phyloP scores from a whole-genome alignment of 139 green algal genomes.

The Microglena sp. region DNA sequence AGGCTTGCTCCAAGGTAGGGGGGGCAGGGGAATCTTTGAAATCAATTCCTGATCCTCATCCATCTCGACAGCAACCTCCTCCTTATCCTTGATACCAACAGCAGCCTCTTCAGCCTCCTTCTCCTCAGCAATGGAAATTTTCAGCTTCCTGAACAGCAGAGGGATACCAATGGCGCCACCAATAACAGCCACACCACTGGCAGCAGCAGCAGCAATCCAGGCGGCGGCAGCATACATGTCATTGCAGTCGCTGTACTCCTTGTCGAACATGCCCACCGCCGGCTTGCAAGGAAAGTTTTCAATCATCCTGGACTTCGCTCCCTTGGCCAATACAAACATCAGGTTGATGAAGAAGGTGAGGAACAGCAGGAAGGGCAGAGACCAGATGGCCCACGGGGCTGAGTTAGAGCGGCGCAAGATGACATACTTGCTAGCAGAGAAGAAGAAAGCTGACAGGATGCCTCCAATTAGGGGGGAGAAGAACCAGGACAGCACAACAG shows the following conservation, averaged over 20 bases:
- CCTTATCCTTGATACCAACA: conserved; percentile 5
- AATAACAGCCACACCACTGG: neutral
- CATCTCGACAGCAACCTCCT: neutral
- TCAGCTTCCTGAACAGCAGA: no score
- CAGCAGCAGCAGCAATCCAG: conserved; percentile 5
- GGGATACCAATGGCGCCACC: neutral
- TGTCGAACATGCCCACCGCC: neutral
- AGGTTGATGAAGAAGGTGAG: conserved; percentile 35
- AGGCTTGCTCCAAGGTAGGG: no score
- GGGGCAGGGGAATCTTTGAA: no score
- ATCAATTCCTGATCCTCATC: no score
- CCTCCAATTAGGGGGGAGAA: conserved; percentile 23
- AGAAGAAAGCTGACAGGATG: conserved; percentile 12
- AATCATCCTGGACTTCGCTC: conserved; percentile 2
- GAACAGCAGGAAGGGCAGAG: conserved; percentile 25
- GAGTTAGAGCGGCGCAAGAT: conserved; percentile 26
- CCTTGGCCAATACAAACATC: conserved; percentile 29
- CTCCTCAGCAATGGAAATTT: no score
- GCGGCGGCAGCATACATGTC: conserved; percentile 5
- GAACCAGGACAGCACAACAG: conserved; percentile 23
- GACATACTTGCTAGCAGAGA: conserved; percentile 10
- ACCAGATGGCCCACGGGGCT: conserved; percentile 18
- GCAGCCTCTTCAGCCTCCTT: conserved; percentile 6
- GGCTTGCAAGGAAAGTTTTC: conserved; percentile 4
- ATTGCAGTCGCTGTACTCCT: conserved; percentile 9